Conservation (phyloP, 257 asterid species). For the Cordia subcordata region DNA sequence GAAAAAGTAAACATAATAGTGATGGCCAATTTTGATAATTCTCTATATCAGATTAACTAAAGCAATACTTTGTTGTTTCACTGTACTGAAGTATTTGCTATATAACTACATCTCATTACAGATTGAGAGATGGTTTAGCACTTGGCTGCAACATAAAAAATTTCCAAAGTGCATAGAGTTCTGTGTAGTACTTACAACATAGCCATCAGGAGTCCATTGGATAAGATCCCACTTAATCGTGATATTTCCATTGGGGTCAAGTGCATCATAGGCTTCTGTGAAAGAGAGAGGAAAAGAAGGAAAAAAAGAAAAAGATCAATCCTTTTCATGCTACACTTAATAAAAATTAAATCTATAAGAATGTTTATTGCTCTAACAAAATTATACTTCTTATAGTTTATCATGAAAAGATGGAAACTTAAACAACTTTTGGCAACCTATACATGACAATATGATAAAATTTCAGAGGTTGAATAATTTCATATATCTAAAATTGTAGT, state of each 20-base stretch:
- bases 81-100: neutral
- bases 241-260: constrained; percentile 82
- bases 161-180: neutral
- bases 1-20: neutral
- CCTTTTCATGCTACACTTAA: neutral
- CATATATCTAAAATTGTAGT: too few relatives aligned
- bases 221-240: constrained; percentile 78
- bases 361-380: neutral
- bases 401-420: neutral
- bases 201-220: constrained; percentile 80
- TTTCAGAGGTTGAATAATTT: too few relatives aligned
- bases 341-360: neutral
- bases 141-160: neutral
- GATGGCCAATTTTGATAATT: neutral
- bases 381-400: neutral
- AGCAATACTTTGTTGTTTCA: neutral
- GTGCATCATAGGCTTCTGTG: constrained; percentile 81
- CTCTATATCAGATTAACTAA: neutral
- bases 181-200: constrained; percentile 45
- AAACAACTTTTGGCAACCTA: neutral
- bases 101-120: neutral
- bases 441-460: too few relatives aligned
- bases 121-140: neutral
- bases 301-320: neutral
- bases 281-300: neutral